phyloP scores from a whole-genome alignment of 805 yeast genomes.

The Wickerhamomyces bisporus region DNA sequence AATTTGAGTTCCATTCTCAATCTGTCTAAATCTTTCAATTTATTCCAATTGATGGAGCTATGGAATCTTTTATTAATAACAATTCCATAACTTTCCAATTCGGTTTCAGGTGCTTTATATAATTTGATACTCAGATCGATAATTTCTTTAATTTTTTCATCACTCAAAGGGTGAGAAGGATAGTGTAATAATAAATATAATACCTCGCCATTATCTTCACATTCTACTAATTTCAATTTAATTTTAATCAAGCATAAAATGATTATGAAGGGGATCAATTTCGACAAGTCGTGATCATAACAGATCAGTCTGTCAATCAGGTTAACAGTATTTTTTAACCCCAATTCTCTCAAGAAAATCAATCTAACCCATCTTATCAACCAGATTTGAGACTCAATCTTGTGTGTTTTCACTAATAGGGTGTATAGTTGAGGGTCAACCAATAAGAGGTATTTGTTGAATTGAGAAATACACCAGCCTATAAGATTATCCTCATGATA shows the following conservation, averaged over 20 bases:
- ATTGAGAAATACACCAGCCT: constrained; percentile 36
- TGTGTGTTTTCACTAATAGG: constrained; percentile 36
- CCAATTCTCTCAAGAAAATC: constrained; percentile 41
- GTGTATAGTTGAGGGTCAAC: constrained; percentile 44
- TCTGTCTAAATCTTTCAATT: constrained; percentile 38
- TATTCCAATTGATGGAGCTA: constrained; percentile 34
- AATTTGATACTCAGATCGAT: constrained; percentile 33
- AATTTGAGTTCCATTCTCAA: constrained; percentile 41
- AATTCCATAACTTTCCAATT: constrained; percentile 31
- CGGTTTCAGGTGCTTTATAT: constrained; percentile 29
- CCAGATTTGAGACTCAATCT: constrained; percentile 47
- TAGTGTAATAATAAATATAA: constrained; percentile 41
- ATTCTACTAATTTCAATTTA: constrained; percentile 38
- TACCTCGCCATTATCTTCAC: constrained; percentile 43
- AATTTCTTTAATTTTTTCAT: constrained; percentile 22
- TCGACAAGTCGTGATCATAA: constrained; percentile 25
- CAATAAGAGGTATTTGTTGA: constrained; percentile 38
- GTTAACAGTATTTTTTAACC: constrained; percentile 29
- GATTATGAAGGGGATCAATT: constrained; percentile 34
- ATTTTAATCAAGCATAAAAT: constrained; percentile 38
- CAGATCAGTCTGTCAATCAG: constrained; percentile 40
- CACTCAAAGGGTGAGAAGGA: constrained; percentile 29
- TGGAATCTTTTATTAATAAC: constrained; percentile 36
- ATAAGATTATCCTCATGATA: constrained; percentile 37
- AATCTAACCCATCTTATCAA: constrained; percentile 44